A percentile compares a stretch with the other conserved stretches of the same genome.
phyloP scores from a whole-genome alignment of 2,329 filamentous ascomycete species.

The Clarireedia monteithiana region DNA sequence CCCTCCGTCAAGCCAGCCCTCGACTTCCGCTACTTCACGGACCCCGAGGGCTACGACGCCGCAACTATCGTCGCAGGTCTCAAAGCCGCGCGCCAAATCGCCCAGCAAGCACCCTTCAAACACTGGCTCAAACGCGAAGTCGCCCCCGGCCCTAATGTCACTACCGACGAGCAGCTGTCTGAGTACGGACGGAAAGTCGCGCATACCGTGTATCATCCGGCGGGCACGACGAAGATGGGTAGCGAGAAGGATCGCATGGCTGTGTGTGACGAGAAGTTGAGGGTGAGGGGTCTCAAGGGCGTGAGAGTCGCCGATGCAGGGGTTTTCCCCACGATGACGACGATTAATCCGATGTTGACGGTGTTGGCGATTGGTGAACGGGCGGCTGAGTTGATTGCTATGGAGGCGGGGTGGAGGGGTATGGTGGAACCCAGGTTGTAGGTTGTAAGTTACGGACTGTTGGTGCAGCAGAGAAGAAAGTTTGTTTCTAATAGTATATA shows the following conservation, averaged over 20 bases:
- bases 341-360: conserved; percentile 86
- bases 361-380: conserved; percentile 78
- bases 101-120: conserved; percentile 33
- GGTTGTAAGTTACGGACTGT: not conserved
- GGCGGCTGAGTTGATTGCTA: conserved; percentile 73
- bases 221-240: conserved; percentile 87
- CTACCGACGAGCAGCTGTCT: conserved; percentile 71
- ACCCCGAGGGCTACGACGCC: conserved; percentile 48
- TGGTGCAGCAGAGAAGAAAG: too few relatives aligned
- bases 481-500: too few relatives aligned
- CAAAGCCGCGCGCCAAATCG: conserved; percentile 29
- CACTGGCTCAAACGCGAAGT: conserved; percentile 35
- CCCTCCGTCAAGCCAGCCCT: conserved; percentile 39
- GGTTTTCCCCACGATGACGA: conserved; percentile 81
- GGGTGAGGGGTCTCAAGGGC: conserved; percentile 62
- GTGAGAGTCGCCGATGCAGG: conserved; percentile 79
- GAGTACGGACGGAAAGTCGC: conserved; percentile 76
- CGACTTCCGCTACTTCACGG: conserved; percentile 47
- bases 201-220: conserved; percentile 86
- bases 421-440: conserved; percentile 24
- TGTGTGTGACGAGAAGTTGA: conserved; percentile 71
- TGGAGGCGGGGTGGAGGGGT: conserved; percentile 57
- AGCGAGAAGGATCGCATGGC: conserved; percentile 61
- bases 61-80: conserved; percentile 36
- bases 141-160: conserved; percentile 33